A percentile compares a stretch with the other conserved stretches of the same genome.
These are phyloP conservation scores for Neofusicoccum kwambonambiense DNA, from an alignment of 2,329 filamentous ascomycete species.

Conservation along the genomic window DNA sequence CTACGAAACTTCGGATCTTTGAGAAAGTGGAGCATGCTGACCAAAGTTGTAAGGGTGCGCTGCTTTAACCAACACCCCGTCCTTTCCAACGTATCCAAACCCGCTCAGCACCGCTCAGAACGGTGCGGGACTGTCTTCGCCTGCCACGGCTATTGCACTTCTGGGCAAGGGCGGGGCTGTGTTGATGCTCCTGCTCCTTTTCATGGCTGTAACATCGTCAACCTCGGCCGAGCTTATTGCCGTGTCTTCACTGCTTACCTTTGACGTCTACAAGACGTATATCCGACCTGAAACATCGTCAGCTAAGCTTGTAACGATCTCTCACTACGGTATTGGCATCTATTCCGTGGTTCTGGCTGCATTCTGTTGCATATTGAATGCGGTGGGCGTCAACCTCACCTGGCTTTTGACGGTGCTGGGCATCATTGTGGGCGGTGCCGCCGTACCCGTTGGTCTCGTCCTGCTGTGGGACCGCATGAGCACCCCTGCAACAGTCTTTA, in stretches of 20 bases:
- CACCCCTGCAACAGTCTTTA: slow-evolving; percentile 49
- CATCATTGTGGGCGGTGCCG: slow-evolving; percentile 53
- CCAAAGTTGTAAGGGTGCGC: slow-evolving; percentile 45
- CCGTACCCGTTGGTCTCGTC: slow-evolving; percentile 54
- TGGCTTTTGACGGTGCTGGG: slow-evolving; percentile 58
- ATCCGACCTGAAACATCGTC: slow-evolving; percentile 49
- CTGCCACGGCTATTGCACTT: slow-evolving; percentile 39
- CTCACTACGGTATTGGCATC: slow-evolving; percentile 54
- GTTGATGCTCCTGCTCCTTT: slow-evolving; percentile 38
- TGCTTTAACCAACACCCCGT: slow-evolving; percentile 46
- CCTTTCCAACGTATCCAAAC: slow-evolving; percentile 56
- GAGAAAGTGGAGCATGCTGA: slow-evolving; percentile 43
- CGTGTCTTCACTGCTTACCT: slow-evolving; percentile 54
- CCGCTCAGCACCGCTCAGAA: slow-evolving; percentile 38
- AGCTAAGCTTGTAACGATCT: slow-evolving; percentile 50
- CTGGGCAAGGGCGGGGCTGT: slow-evolving; percentile 42
- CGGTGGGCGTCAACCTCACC: slow-evolving; percentile 54
- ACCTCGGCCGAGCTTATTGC: slow-evolving; percentile 55
- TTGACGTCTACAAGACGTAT: slow-evolving; percentile 55
- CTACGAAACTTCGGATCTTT: slow-evolving; percentile 26
- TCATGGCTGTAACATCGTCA: slow-evolving; percentile 48
- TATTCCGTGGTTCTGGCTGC: slow-evolving; percentile 52
- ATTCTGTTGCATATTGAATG: slow-evolving; percentile 44
- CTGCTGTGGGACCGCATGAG: slow-evolving; percentile 55
- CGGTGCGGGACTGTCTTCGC: slow-evolving; percentile 37